Evolutionary conservation across 495 filamentous ascomycete species (phyloP), one percentile per base, ranked within the genome.

Genomic region (Apiosordaria backusii): DNA sequence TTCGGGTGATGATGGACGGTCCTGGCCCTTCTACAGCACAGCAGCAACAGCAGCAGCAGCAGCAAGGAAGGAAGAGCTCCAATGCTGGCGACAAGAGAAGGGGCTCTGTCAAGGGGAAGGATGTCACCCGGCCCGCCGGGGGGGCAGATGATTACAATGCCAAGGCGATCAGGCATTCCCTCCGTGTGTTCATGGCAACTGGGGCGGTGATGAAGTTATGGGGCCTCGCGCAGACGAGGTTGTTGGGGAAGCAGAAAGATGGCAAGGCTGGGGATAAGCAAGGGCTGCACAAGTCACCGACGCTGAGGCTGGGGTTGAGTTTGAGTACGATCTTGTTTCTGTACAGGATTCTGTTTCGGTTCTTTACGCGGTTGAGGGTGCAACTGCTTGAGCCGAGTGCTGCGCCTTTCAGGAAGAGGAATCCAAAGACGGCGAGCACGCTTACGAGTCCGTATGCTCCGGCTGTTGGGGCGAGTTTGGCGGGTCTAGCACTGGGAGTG

Each of bases 301-400:
- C 89, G 60, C 82, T 96, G 59, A 85, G 93, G 59, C 83, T 96
- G 16, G 92, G 92, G 18, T 77, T 93, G 25, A 92, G 91, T 1
- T 81, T 97, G 29, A 92, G 92, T 57, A 86, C 89, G 13, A 88
- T 97, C 58, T 83, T 99, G 29, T 83, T 98, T 50, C 82, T 96
- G 67, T 93, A 99, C 70, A 87, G 95, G 52, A 82, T 97, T 29
- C 86, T 99, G 13, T 91, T 92, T 78, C 91, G 93, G 64, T 99
- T 99, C 79, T 89, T 98, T 68, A 84, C 85, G 27, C 87, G 90
- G 45, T 80, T 99, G 40, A 89, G 95, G 45, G 82, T 83, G 3
- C 90, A 91, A 63, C 81, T 99, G 25, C 86, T 94, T 62, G 85
- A 89, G 5, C 85, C 90, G 13, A 82, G 89, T 63, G 92, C 92